These are phyloP conservation scores for Spergularia marina DNA, from an alignment of 148 eudicot genomes.

Conservation along the genomic window DNA sequence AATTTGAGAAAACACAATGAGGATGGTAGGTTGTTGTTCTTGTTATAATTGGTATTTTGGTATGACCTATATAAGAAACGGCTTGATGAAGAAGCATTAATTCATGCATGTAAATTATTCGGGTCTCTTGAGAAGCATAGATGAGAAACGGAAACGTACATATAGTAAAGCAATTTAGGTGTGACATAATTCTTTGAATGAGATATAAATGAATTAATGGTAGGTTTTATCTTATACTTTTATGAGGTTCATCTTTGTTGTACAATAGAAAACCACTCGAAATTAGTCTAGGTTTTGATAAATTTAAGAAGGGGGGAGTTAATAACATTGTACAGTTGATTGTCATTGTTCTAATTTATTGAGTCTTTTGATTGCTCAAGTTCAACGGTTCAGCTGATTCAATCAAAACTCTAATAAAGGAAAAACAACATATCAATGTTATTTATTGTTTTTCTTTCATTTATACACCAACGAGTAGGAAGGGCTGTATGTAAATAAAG, in stretches of 20 bases:
- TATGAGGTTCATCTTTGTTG: conserved; percentile 16
- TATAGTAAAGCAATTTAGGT: neutral
- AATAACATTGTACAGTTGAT: neutral
- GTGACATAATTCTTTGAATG: neutral
- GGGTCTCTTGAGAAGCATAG: neutral
- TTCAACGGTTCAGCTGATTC: neutral
- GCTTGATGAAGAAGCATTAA: conserved; percentile 6
- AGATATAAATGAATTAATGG: neutral
- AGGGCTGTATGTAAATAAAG: no score
- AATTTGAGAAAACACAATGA: neutral
- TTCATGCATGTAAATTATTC: conserved; percentile 3
- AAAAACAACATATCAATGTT: no score
- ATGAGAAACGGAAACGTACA: conserved; percentile 4
- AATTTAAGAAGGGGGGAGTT: conserved; percentile 7
- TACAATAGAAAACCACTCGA: neutral
- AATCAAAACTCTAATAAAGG: no score
- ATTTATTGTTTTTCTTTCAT: no score
- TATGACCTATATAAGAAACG: conserved; percentile 2
- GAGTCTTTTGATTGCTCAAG: neutral
- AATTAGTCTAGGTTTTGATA: neutral
- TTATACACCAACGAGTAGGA: no score
- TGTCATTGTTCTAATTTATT: conserved; percentile 14
- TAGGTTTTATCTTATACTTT: conserved; percentile 1
- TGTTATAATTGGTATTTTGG: neutral
- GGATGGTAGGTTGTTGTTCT: neutral